Evolutionary conservation across 495 filamentous ascomycete genomes (phyloP).

Genomic region (Clavariopsis aquatica): DNA sequence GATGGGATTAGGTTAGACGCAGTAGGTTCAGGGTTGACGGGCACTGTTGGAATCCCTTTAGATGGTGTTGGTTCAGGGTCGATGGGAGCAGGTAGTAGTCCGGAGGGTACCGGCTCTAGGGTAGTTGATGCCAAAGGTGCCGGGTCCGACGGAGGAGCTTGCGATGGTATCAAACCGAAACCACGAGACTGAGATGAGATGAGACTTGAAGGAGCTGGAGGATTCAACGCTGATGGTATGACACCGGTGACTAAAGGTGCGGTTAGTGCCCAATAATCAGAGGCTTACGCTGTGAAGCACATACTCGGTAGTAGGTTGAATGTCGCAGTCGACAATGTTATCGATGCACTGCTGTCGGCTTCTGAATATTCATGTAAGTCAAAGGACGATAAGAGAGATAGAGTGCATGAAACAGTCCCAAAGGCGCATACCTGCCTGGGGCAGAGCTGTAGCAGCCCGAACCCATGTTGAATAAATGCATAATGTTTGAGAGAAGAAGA

Average conservation of each 20-base stretch:
- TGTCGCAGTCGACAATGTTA: background rate
- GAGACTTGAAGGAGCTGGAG: conserved; percentile 3
- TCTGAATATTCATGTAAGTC: conserved; percentile 14
- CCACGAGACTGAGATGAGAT: conserved; percentile 18
- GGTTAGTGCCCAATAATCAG: background rate
- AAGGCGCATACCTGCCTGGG: conserved; percentile 27
- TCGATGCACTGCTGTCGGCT: conserved; percentile 16
- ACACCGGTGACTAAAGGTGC: conserved; percentile 1
- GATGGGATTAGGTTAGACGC: background rate
- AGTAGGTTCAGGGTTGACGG: background rate
- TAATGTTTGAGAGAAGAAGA: conserved; percentile 21
- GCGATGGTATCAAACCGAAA: conserved; percentile 14
- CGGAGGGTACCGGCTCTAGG: background rate
- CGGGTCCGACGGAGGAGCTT: conserved; percentile 3
- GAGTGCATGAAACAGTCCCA: background rate
- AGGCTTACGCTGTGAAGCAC: background rate
- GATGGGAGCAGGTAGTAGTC: background rate
- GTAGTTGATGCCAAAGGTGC: conserved; percentile 5
- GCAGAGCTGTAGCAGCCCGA: conserved; percentile 17
- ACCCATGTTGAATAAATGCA: conserved; percentile 30
- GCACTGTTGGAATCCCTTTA: background rate
- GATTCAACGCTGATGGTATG: conserved; percentile 15
- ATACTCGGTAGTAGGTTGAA: background rate
- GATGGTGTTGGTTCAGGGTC: background rate
- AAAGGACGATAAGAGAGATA: background rate